phyloP scores from a whole-genome alignment of 2,329 filamentous ascomycete species.

The Beauveria australis region DNA sequence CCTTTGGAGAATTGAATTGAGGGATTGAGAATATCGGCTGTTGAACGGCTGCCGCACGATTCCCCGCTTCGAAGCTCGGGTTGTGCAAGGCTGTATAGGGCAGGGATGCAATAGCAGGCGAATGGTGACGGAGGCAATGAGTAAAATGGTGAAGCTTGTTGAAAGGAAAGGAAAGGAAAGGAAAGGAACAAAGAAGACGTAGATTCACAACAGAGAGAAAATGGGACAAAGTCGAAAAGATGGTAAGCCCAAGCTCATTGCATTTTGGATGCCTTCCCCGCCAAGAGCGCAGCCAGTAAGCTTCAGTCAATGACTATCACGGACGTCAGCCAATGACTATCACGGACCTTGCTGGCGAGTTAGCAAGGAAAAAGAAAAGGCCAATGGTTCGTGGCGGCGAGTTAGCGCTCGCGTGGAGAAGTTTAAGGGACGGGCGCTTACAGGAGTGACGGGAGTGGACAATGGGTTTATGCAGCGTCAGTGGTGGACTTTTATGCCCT shows the following conservation, averaged over 20 bases:
- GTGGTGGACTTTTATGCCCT: not conserved
- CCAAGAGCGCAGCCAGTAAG: not conserved
- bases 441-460: not conserved
- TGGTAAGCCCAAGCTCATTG: no score
- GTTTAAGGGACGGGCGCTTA: not conserved
- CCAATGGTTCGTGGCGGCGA: not conserved
- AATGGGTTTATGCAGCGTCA: not conserved
- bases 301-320: not conserved
- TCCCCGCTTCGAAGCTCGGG: not conserved
- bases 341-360: not conserved
- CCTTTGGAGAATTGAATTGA: not conserved
- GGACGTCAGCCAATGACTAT: not conserved
- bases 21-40: not conserved
- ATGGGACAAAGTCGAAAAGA: not conserved
- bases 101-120: not conserved
- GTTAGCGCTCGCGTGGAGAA: conserved; percentile 6
- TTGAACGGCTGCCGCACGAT: not conserved
- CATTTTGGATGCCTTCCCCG: not conserved
- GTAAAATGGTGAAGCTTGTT: no score
- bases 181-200: not conserved
- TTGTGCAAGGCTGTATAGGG: not conserved
- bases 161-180: no score
- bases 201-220: not conserved
- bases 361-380: not conserved
- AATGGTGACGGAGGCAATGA: not conserved